A percentile compares a stretch with the other conserved stretches of the same genome.
These are phyloP conservation scores for Fusarium beomiforme DNA, from an alignment of 2,329 filamentous ascomycete species.

Conservation along the genomic window DNA sequence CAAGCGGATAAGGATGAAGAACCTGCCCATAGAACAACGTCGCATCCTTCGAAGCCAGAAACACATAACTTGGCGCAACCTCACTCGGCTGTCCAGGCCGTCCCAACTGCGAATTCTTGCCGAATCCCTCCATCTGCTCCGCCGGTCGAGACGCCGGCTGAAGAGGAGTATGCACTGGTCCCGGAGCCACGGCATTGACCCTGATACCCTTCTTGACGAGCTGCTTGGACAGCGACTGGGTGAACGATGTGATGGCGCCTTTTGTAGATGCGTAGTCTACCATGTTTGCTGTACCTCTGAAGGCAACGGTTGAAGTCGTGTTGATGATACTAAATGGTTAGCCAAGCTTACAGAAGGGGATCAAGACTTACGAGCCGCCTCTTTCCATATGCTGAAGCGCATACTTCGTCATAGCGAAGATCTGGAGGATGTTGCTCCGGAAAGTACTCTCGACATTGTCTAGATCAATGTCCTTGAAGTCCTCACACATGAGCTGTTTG, in stretches of 20 bases:
- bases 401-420: slow-evolving; percentile 69
- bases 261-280: slow-evolving; percentile 68
- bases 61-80: slow-evolving; percentile 54
- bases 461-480: slow-evolving; percentile 64
- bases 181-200: slow-evolving; percentile 59
- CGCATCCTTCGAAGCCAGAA: slow-evolving; percentile 53
- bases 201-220: slow-evolving; percentile 66
- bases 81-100: slow-evolving; percentile 57
- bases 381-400: slow-evolving; percentile 64
- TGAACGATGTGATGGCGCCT: slow-evolving; percentile 67
- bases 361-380: slow-evolving; percentile 53
- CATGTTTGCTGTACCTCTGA: slow-evolving; percentile 60
- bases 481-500: slow-evolving; percentile 63
- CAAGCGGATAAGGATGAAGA: slow-evolving; percentile 53
- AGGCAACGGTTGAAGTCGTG: slow-evolving; percentile 63
- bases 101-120: slow-evolving; percentile 49
- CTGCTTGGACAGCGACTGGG: slow-evolving; percentile 61
- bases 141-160: slow-evolving; percentile 55
- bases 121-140: slow-evolving; percentile 58
- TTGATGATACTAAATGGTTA: slow-evolving; percentile 61
- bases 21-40: slow-evolving; percentile 53
- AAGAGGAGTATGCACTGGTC: slow-evolving; percentile 56
- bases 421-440: slow-evolving; percentile 65
- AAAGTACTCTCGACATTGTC: slow-evolving; percentile 65
- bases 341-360: not conserved